Evolutionary conservation across 1,284 basidiomycete species (phyloP).

Genomic region (Cryptococcus sp.): DNA sequence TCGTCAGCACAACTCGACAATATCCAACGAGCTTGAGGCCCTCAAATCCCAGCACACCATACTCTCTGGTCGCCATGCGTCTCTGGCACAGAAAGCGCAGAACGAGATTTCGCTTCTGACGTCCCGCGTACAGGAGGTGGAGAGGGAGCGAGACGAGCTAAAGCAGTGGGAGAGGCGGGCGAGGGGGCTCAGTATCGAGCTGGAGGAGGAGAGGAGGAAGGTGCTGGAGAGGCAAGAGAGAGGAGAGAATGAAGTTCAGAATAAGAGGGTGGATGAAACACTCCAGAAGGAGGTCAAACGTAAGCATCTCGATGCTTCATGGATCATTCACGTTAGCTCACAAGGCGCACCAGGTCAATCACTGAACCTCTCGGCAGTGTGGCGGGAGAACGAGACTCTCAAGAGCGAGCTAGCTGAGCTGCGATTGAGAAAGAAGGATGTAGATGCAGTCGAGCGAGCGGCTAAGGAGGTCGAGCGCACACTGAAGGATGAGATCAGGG

Average conservation of each 20-base stretch:
- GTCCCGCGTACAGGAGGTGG: slow-evolving; percentile 28
- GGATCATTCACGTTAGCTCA: neutral
- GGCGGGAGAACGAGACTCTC: slow-evolving; percentile 31
- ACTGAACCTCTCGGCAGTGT: slow-evolving; percentile 30
- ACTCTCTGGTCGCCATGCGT: slow-evolving; percentile 17
- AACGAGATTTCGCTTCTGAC: slow-evolving; percentile 26
- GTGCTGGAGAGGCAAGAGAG: slow-evolving; percentile 20
- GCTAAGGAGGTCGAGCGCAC: slow-evolving; percentile 31
- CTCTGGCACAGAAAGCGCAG: slow-evolving; percentile 13
- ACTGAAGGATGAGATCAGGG: slow-evolving; percentile 34
- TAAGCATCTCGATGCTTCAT: slow-evolving; percentile 19
- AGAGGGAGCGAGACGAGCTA: slow-evolving; percentile 29
- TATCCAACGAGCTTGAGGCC: slow-evolving; percentile 12
- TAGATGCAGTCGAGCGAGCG: slow-evolving; percentile 31
- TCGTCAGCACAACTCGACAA: slow-evolving; percentile 3
- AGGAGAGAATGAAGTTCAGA: slow-evolving; percentile 19
- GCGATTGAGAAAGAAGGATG: slow-evolving; percentile 40
- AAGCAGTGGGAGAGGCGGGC: slow-evolving; percentile 37
- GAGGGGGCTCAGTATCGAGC: slow-evolving; percentile 36
- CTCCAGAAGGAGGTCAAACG: slow-evolving; percentile 39
- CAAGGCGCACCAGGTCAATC: slow-evolving; percentile 34
- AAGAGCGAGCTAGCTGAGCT: slow-evolving; percentile 39
- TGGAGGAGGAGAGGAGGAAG: slow-evolving; percentile 40
- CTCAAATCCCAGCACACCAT: slow-evolving; percentile 21
- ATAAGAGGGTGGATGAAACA: slow-evolving; percentile 27